These are phyloP conservation scores for Elsinoe ampelina DNA, from an alignment of 2,329 filamentous ascomycete species.

Conservation along the genomic window DNA sequence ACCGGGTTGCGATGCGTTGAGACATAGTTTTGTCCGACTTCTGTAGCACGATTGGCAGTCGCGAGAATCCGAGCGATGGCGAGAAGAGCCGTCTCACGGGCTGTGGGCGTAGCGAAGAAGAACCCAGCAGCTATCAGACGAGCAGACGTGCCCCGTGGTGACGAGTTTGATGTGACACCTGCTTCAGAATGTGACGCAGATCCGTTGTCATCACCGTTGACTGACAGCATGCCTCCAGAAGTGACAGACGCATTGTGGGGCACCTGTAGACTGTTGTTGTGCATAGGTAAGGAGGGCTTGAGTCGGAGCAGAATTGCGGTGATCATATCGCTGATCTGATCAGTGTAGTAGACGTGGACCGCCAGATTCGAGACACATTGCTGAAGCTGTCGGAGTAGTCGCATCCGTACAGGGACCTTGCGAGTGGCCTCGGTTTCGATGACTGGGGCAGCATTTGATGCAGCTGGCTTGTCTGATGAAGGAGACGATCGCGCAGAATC, in stretches of 20 bases:
- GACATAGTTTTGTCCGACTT: slow-evolving; percentile 44
- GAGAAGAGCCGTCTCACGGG: slow-evolving; percentile 57
- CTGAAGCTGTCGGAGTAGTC: slow-evolving; percentile 63
- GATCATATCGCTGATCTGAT: slow-evolving; percentile 94
- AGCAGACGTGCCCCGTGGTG: slow-evolving; percentile 35
- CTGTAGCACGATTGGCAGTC: slow-evolving; percentile 54
- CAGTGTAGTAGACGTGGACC: slow-evolving; percentile 92
- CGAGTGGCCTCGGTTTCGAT: slow-evolving; percentile 10
- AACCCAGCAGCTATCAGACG: slow-evolving; percentile 37
- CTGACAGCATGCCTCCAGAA: slow-evolving; percentile 35
- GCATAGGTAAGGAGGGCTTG: slow-evolving; percentile 47
- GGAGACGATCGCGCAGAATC: neutral
- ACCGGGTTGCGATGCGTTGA: slow-evolving; percentile 52
- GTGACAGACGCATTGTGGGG: slow-evolving; percentile 32
- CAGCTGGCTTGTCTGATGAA: neutral
- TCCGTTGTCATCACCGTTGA: slow-evolving; percentile 35
- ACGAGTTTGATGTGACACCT: slow-evolving; percentile 36
- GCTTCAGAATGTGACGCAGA: slow-evolving; percentile 35
- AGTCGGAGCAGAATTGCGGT: slow-evolving; percentile 67
- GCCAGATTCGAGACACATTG: slow-evolving; percentile 82
- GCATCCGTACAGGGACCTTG: slow-evolving; percentile 39
- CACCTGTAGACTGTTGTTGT: slow-evolving; percentile 17
- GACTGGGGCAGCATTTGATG: neutral
- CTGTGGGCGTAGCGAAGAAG: slow-evolving; percentile 55
- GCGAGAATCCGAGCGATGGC: slow-evolving; percentile 74